phyloP scores from a whole-genome alignment of 257 asterid species.

The Euphrasia confusa region DNA sequence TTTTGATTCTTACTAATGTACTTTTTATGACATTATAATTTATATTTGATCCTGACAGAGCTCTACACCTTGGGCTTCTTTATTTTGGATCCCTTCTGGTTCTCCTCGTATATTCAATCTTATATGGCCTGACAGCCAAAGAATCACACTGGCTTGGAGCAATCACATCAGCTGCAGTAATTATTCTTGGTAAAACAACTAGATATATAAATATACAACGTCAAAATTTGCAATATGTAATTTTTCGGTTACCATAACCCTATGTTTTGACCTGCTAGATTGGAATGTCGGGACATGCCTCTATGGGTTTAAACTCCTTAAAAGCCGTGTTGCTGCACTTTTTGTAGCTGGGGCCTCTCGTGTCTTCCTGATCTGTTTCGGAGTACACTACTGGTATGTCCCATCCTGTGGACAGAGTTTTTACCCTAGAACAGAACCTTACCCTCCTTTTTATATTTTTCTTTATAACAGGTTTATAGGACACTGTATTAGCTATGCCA shows the following conservation, averaged over 20 bases:
- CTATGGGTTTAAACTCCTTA: conserved; percentile 91
- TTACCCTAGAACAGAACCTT: background rate
- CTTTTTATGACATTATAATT: conserved; percentile 20
- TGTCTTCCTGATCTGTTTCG: conserved; percentile 92
- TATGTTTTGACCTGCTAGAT: conserved; percentile 42
- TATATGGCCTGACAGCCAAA: conserved; percentile 97
- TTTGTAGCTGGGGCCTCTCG: conserved; percentile 88
- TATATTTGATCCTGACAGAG: conserved; percentile 56
- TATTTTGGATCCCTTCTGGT: conserved; percentile 87
- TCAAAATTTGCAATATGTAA: conserved; percentile 14
- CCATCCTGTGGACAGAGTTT: conserved; percentile 9
- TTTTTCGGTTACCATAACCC: conserved; percentile 18
- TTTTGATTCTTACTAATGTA: background rate
- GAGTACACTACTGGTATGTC: conserved; percentile 94
- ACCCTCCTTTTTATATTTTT: conserved; percentile 5
- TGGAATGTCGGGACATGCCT: conserved; percentile 99
- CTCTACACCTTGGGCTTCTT: conserved; percentile 93
- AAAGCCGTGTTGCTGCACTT: conserved; percentile 87
- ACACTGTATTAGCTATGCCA: conserved; percentile 93
- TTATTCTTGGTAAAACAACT: conserved; percentile 74
- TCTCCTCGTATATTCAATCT: conserved; percentile 81
- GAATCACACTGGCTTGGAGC: conserved; percentile 99
- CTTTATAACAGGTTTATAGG: conserved; percentile 72
- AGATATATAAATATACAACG: conserved; percentile 12
- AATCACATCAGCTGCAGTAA: conserved; percentile 87